Percentiles rank a stretch among this genome's conserved stretches.
Conservation (phyloP, 306 rosid genomes). For the Dalbergia oliveri region DNA sequence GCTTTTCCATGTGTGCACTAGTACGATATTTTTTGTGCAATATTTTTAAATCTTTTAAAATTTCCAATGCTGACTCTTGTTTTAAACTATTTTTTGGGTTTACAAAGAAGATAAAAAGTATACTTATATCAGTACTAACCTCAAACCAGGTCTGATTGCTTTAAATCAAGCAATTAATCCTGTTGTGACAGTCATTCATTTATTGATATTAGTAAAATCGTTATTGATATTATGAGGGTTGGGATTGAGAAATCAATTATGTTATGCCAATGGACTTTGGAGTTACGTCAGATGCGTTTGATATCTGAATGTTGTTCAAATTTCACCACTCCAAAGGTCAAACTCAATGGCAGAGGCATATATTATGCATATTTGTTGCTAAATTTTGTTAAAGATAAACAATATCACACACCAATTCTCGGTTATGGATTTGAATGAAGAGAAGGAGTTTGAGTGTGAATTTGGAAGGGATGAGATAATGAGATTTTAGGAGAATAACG, state of each 20-base stretch:
- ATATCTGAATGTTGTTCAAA: constrained; percentile 23
- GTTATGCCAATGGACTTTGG: constrained; percentile 36
- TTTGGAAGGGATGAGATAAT: too few species aligned
- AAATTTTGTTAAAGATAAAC: too few species aligned
- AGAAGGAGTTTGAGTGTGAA: too few species aligned
- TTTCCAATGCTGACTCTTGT: background rate
- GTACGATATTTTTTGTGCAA: too few species aligned
- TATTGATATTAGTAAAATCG: too few species aligned
- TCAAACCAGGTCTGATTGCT: background rate
- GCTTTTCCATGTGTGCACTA: too few species aligned
- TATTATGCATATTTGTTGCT: background rate
- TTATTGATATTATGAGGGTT: background rate
- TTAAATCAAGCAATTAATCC: background rate
- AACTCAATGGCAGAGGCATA: constrained; percentile 43
- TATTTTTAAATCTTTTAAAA: too few species aligned
- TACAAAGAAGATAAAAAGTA: background rate
- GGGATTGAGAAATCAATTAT: constrained; percentile 17
- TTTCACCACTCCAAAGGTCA: constrained; percentile 43
- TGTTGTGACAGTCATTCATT: background rate
- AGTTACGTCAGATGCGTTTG: constrained; percentile 12
- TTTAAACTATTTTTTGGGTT: background rate
- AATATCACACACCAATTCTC: too few species aligned
- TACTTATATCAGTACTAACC: background rate
- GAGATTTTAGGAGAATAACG: too few species aligned
- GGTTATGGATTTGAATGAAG: too few species aligned